Conservation (phyloP, 371 early-diverging fungal genomes). For the Homolaphlyctis polyrhiza region DNA sequence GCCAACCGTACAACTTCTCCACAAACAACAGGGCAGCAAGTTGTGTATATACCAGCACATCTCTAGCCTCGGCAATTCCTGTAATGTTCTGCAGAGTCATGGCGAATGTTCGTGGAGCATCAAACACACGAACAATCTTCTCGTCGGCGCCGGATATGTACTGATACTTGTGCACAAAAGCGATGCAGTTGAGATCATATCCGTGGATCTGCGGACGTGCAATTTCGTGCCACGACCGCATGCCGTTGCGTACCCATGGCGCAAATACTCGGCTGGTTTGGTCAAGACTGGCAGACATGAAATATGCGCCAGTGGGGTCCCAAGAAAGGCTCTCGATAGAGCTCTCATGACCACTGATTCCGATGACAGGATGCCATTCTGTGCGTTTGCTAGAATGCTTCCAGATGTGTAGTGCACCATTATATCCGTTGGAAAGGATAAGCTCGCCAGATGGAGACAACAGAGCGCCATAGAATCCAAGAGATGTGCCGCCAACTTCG, state of each 20-base stretch:
- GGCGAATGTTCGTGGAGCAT: conserved; percentile 79
- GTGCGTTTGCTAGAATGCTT: background rate
- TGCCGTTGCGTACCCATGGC: conserved; percentile 53
- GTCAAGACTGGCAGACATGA: conserved; percentile 74
- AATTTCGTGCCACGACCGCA: conserved; percentile 86
- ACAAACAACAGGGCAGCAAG: background rate
- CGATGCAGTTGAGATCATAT: conserved; percentile 83
- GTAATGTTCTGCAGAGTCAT: conserved; percentile 54
- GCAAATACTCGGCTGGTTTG: conserved; percentile 85
- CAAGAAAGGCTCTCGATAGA: conserved; percentile 74
- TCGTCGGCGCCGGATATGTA: conserved; percentile 93
- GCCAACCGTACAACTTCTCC: conserved; percentile 1
- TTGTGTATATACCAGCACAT: conserved; percentile 32
- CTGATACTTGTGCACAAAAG: conserved; percentile 67
- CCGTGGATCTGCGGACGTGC: conserved; percentile 96
- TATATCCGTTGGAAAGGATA: conserved; percentile 75
- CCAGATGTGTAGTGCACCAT: conserved; percentile 91
- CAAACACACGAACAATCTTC: conserved; percentile 88
- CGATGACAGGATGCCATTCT: conserved; percentile 63
- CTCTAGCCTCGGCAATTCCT: conserved; percentile 33
- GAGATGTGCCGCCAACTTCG: conserved; percentile 79
- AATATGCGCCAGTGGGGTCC: conserved; percentile 72
- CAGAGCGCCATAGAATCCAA: conserved; percentile 79
- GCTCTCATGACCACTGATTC: conserved; percentile 74
- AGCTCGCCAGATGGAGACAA: conserved; percentile 63